Percentiles rank a stretch among this genome's conserved stretches.
Conservation (phyloP, 2,329 filamentous ascomycete species). For the Chalaropsis thielavioides region DNA sequence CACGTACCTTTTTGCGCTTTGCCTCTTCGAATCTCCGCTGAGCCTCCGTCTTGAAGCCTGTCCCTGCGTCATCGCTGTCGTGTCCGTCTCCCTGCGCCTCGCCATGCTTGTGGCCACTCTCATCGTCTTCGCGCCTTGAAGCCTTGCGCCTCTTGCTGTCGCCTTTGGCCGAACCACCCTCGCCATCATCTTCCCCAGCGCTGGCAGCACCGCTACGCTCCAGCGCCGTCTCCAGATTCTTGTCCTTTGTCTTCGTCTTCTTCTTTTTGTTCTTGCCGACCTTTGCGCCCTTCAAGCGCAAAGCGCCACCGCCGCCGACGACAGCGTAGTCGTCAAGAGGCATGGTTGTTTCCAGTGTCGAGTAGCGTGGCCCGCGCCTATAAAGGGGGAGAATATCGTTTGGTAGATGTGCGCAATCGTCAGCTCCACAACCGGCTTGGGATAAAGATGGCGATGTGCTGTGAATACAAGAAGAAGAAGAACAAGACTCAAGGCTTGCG, state of each 20-base stretch:
- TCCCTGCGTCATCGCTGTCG: constrained; percentile 23
- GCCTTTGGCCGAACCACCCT: constrained; percentile 20
- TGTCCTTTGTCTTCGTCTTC: constrained; percentile 33
- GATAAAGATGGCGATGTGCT: not conserved
- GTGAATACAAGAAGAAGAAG: not conserved
- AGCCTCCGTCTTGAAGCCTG: constrained; percentile 59
- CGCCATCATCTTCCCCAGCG: constrained; percentile 18
- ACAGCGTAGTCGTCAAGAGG: constrained; percentile 60
- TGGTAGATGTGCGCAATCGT: not conserved
- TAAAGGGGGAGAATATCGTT: not conserved
- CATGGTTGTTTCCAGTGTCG: constrained; percentile 32
- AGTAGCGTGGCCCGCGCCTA: not conserved
- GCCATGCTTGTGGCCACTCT: constrained; percentile 18
- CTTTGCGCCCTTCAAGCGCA: constrained; percentile 72
- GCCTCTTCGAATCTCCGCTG: constrained; percentile 70
- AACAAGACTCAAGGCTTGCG: not conserved
- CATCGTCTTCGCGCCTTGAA: constrained; percentile 18
- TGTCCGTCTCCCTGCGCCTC: constrained; percentile 22
- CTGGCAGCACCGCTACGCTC: not conserved
- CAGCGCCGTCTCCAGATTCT: constrained; percentile 34
- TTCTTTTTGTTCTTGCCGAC: constrained; percentile 51
- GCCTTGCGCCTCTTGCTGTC: constrained; percentile 20
- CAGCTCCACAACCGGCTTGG: not conserved
- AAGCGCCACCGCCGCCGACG: constrained; percentile 51
- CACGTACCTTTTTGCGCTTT: constrained; percentile 60